A percentile compares a stretch with the other conserved stretches of the same genome.
These are phyloP conservation scores for Neostapfia colusana DNA, from an alignment of 176 grass and related monocot species.

Conservation along the genomic window DNA sequence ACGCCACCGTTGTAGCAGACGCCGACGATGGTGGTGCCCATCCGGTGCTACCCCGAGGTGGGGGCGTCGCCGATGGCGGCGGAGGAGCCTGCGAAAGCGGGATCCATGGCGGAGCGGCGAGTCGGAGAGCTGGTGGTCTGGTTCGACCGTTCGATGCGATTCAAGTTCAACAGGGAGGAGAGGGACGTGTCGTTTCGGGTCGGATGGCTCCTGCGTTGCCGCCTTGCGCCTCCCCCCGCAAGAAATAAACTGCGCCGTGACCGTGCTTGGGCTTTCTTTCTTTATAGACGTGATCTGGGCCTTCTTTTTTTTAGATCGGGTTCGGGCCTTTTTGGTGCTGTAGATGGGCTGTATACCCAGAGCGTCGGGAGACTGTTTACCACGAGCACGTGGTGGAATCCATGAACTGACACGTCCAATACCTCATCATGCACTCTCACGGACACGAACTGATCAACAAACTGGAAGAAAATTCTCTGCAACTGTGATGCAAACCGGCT, in stretches of 20 bases:
- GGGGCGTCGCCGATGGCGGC: constrained; percentile 30
- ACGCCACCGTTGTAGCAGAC: constrained; percentile 81
- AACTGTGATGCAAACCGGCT: too few relatives aligned
- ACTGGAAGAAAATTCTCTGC: too few relatives aligned
- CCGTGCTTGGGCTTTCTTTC: too few relatives aligned
- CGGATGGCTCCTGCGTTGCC: too few relatives aligned
- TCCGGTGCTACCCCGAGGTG: constrained; percentile 56
- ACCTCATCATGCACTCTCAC: background rate
- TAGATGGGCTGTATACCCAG: background rate
- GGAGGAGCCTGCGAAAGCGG: background rate
- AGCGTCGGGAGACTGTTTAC: background rate
- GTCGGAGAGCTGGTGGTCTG: too few relatives aligned
- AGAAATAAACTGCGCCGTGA: background rate
- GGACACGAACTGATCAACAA: background rate
- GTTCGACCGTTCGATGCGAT: too few relatives aligned
- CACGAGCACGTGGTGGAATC: background rate
- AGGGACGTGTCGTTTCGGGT: background rate
- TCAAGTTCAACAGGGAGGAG: too few relatives aligned
- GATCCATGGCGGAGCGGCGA: constrained; percentile 29
- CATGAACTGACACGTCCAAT: constrained; percentile 19
- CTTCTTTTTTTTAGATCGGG: background rate
- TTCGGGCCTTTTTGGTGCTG: background rate
- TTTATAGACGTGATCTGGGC: too few relatives aligned
- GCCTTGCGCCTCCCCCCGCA: background rate
- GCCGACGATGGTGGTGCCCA: constrained; percentile 86